Evolutionary conservation across 2,329 filamentous ascomycete species (phyloP).

Genomic region (Penicillium sp.): DNA sequence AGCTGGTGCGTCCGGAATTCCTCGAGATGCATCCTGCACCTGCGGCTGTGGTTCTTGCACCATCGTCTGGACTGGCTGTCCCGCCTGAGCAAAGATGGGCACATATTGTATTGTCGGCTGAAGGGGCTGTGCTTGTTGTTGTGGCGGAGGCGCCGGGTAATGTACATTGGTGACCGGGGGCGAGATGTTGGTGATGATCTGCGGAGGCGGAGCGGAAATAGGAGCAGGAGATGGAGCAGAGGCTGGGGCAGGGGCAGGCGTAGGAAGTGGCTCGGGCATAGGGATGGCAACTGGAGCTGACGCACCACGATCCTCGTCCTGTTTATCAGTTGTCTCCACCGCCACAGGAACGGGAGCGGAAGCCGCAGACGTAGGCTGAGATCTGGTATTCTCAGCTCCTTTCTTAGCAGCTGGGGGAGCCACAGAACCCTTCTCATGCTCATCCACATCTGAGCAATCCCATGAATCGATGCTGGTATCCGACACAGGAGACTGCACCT

Average conservation of each 20-base stretch:
- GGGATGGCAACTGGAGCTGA: neutral
- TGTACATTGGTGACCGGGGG: slow-evolving; percentile 12
- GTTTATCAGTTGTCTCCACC: neutral
- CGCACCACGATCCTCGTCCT: neutral
- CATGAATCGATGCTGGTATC: slow-evolving; percentile 13
- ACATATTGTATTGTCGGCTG: slow-evolving; percentile 44
- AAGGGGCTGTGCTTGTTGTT: neutral
- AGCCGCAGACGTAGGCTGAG: neutral
- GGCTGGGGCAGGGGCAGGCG: neutral
- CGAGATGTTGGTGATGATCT: slow-evolving; percentile 15
- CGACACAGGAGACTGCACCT: slow-evolving; percentile 9
- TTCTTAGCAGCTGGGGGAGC: neutral
- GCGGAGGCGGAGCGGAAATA: slow-evolving; percentile 1
- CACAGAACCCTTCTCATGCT: slow-evolving; percentile 13
- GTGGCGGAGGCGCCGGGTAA: slow-evolving; percentile 36
- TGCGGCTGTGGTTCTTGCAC: neutral
- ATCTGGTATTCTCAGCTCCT: neutral
- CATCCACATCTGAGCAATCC: slow-evolving; percentile 10
- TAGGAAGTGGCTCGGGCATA: neutral
- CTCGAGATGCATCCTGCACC: neutral
- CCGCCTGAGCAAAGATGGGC: slow-evolving; percentile 55
- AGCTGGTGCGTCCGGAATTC: neutral
- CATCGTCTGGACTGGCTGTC: slow-evolving; percentile 28
- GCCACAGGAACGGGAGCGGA: slow-evolving; percentile 10
- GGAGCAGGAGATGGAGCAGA: too few species aligned